Base-by-base conservation (phyloP, 2,329 filamentous ascomycete species). In the Hypoxylon sp. region DNA sequence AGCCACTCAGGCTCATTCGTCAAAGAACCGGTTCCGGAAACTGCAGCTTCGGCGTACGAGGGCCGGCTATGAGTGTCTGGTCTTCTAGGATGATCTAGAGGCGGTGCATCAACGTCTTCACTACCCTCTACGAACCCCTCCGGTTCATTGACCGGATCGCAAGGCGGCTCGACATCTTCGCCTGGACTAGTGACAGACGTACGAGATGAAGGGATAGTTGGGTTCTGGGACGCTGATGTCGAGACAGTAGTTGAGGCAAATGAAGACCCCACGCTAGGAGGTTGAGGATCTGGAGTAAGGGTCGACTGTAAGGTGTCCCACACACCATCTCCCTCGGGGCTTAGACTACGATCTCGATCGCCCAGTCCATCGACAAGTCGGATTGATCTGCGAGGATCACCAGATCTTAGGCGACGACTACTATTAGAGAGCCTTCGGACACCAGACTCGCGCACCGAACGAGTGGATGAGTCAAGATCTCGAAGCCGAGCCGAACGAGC, bases 271-370 rank as follows among this genome's bases (percentile, higher is more conserved):
- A 89, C 87, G 73, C 92, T 97, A 0, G 94, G 93, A 2, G 93
- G 86, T 67, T 93, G 91, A 14, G 91, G 89, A 77, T 97, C 94
- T 0, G 93, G 93, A 0, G 92, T 90, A 67, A 98, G 86, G 0
- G 93, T 97, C 5, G 87, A 90, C 63, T 94, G 83, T 58, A 98
- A 88, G 2, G 90, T 93, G 65, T 95, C 91, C 94, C 94, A 98
- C 1, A 84, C 84, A 53, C 86, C 84, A 68, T 88, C 86, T 41
- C 82, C 84, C 59, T 91, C 90, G 0, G 91, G 90, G 75, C 91
- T 94, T n/a, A 93, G 81, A 78, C 93, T 97, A 72, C 93, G 89
- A 69, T 93, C 88, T 64, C 94, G 91, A 79, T 97, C 93, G 38
- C 93, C 94, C 14, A 97, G 86, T 3, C 93, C 93, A 78, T 97